Percentiles rank a stretch among this genome's conserved stretches.
These are phyloP conservation scores for Talaromyces amestolkiae DNA, from an alignment of 2,329 filamentous ascomycete species.

Conservation along the genomic window DNA sequence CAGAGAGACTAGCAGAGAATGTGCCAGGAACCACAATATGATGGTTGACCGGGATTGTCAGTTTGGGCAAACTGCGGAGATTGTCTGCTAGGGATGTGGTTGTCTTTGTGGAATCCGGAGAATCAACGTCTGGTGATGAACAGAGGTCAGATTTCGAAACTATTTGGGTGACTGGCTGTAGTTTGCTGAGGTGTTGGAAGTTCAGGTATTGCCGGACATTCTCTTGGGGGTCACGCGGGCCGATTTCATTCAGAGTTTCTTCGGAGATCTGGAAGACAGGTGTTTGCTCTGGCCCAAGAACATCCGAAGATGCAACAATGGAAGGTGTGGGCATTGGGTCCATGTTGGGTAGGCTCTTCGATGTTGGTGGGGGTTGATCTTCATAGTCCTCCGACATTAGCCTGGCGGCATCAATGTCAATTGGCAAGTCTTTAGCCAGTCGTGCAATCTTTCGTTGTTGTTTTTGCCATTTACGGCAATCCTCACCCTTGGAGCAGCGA, in stretches of 20 bases:
- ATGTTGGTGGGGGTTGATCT: slow-evolving; percentile 53
- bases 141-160: slow-evolving; percentile 65
- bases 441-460: slow-evolving; percentile 74
- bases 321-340: slow-evolving; percentile 62
- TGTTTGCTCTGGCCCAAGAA: slow-evolving; percentile 68
- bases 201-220: slow-evolving; percentile 88
- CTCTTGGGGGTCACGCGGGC: slow-evolving; percentile 79
- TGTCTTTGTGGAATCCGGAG: slow-evolving; percentile 35
- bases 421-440: slow-evolving; percentile 71
- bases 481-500: slow-evolving; percentile 79
- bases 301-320: slow-evolving; percentile 85
- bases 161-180: slow-evolving; percentile 52
- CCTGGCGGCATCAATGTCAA: slow-evolving; percentile 62
- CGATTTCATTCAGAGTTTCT: slow-evolving; percentile 66
- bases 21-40: slow-evolving; percentile 27
- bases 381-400: slow-evolving; percentile 53
- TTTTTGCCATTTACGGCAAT: slow-evolving; percentile 77
- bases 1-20: slow-evolving; percentile 25
- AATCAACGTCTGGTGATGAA: slow-evolving; percentile 25
- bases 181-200: slow-evolving; percentile 64
- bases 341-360: slow-evolving; percentile 57
- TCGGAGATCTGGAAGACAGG: slow-evolving; percentile 69
- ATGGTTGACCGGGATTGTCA: slow-evolving; percentile 54
- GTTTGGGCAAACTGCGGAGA: slow-evolving; percentile 55
- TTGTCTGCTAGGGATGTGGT: slow-evolving; percentile 47